Evolutionary conservation across 2,329 filamentous ascomycete genomes (phyloP).

Genomic region (Arthrinium puccinioides): DNA sequence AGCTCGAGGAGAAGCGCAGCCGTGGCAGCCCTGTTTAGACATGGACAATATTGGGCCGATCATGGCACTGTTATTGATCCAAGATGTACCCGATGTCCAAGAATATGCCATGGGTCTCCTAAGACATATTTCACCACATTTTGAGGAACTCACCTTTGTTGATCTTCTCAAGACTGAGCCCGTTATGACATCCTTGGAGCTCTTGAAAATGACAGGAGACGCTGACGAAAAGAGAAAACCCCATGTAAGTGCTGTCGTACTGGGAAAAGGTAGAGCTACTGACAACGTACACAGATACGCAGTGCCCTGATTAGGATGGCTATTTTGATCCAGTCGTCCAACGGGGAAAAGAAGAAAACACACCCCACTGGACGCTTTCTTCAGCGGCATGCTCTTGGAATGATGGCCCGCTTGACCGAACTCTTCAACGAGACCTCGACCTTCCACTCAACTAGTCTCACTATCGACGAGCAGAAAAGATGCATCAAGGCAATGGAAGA

Average conservation of each 20-base stretch:
- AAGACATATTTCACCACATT: constrained; percentile 60
- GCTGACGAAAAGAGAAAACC: constrained; percentile 47
- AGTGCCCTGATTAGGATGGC: constrained; percentile 40
- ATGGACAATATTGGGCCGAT: constrained; percentile 49
- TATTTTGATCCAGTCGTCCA: constrained; percentile 29
- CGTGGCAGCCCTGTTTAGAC: constrained; percentile 48
- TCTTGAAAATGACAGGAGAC: constrained; percentile 74
- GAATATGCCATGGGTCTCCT: constrained; percentile 62
- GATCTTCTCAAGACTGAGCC: constrained; percentile 69
- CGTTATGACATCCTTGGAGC: constrained; percentile 67
- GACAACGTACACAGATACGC: constrained; percentile 31
- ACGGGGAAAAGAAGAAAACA: constrained; percentile 38
- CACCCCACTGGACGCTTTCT: constrained; percentile 68
- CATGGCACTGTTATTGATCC: constrained; percentile 51
- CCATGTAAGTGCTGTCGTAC: constrained; percentile 39
- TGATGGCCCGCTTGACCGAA: constrained; percentile 77
- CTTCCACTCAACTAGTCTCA: constrained; percentile 32
- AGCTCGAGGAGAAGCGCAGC: constrained; percentile 63
- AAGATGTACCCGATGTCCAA: constrained; percentile 51
- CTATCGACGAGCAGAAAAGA: constrained; percentile 61
- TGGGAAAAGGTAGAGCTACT: constrained; percentile 12
- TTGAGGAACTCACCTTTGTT: constrained; percentile 58
- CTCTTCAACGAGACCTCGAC: constrained; percentile 61
- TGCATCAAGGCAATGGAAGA: constrained; percentile 81
- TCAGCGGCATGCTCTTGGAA: constrained; percentile 74